These are phyloP conservation scores for Torulaspora delbrueckii DNA, from an alignment of 805 yeast genomes.

Conservation along the genomic window DNA sequence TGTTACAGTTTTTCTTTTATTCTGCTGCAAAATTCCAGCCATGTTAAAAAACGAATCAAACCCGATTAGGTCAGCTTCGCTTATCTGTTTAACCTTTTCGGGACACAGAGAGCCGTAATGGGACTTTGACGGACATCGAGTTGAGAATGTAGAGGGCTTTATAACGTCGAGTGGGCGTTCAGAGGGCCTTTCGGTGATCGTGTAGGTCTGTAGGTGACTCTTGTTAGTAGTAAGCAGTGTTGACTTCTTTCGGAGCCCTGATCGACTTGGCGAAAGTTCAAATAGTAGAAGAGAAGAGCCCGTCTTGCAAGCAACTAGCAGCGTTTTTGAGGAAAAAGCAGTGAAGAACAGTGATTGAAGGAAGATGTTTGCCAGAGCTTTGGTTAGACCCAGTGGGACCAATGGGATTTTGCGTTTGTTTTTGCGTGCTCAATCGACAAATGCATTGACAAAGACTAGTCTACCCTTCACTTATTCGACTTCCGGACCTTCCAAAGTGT, in stretches of 20 bases:
- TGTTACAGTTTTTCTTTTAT: neutral
- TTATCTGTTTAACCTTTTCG: neutral
- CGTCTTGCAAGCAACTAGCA: too few relatives aligned
- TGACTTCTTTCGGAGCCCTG: neutral
- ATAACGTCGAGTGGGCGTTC: neutral
- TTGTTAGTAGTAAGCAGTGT: neutral
- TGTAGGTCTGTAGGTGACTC: neutral
- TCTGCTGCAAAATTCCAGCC: neutral
- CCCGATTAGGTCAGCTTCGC: neutral
- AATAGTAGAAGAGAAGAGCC: neutral
- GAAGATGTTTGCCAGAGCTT: conserved; percentile 1
- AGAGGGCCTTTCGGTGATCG: too few relatives aligned
- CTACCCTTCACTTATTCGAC: conserved; percentile 32
- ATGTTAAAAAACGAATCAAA: too few relatives aligned
- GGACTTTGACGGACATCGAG: neutral
- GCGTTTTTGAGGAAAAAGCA: neutral
- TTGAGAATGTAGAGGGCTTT: neutral
- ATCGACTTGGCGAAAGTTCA: neutral
- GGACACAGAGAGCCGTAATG: neutral
- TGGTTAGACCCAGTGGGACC: neutral
- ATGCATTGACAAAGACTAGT: conserved; percentile 29
- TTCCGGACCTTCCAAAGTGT: conserved; percentile 39
- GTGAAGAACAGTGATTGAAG: neutral
- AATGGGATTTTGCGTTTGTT: conserved; percentile 13
- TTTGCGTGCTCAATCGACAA: conserved; percentile 27